Conservation (phyloP, 2,329 filamentous ascomycete genomes). For the Graphium sp. region DNA sequence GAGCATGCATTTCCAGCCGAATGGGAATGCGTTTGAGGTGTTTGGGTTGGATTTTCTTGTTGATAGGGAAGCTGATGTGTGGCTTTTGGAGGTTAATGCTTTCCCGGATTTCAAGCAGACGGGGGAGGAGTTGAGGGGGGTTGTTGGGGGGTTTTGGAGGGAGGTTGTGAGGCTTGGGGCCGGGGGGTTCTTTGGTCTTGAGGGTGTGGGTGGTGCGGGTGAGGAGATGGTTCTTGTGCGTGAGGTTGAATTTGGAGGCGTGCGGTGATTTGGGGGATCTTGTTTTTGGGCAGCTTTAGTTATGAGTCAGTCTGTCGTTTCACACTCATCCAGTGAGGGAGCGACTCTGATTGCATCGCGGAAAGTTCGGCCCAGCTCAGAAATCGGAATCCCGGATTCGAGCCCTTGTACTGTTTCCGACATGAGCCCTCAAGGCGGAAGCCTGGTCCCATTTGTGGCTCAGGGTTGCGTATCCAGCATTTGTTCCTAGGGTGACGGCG, state of each 20-base stretch:
- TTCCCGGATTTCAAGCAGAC: constrained; percentile 95
- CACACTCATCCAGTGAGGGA: no score
- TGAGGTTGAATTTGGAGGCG: constrained; percentile 26
- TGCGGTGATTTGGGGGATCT: no score
- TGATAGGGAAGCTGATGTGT: constrained; percentile 44
- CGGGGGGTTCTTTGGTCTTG: constrained; percentile 43
- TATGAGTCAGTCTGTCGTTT: no score
- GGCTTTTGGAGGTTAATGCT: constrained; percentile 83
- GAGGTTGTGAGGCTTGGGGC: constrained; percentile 55
- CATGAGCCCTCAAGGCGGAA: no score
- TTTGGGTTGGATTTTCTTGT: constrained; percentile 88
- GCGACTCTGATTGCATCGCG: no score
- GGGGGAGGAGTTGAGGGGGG: constrained; percentile 55
- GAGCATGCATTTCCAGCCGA: constrained; percentile 79
- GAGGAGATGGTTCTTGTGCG: constrained; percentile 33
- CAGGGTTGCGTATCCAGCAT: no score
- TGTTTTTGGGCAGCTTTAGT: no score
- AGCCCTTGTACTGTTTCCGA: no score
- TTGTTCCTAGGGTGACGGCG: no score
- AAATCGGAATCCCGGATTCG: no score
- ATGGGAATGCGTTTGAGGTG: constrained; percentile 79
- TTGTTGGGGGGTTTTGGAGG: constrained; percentile 65
- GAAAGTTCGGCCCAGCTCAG: no score
- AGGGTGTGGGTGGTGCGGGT: constrained; percentile 9
- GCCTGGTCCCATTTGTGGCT: no score